Evolutionary conservation across 768 basidiomycete genomes (phyloP), one percentile per base, ranked within the genome.

Genomic region (Boletus rubescentipes): DNA sequence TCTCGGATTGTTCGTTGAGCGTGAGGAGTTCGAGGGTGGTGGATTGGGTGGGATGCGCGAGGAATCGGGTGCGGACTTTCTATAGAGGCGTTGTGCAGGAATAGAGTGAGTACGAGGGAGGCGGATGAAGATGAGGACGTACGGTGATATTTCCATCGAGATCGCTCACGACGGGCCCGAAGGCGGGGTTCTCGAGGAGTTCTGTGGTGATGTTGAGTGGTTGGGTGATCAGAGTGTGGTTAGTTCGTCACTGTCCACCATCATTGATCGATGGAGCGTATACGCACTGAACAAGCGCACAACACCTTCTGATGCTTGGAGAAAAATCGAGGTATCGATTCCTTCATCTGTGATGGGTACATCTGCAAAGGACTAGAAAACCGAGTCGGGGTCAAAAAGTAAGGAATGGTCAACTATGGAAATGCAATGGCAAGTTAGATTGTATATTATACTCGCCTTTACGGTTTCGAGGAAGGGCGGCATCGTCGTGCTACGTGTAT

Each of bases 121-220:
- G 8, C 21, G 30, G 4, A n/a, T 23, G n/a, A 26, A 3, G 15
- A 23, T 1, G 45, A 15, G 30, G 1, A 69, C 83, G 63, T 64
- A 97, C 96, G 46, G 77, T 73, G 72, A 98, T 97, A 75, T 99
- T 99, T 30, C 93, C 92, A 51, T 81, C 89, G 63, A 99, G 63
- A 74, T 99, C 97, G 61, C 67, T 79, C 72, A 93, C 86, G 16
- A 99, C 97, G 35, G 87, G 77, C 1, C 74, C 61, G 70, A 99
- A 98, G 3, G 95, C 91, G 2, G 67, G 55, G 55, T 67, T 68
- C 1, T 61, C 46, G 21, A 68, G 58, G 9, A 68, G 61, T 40
- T 63, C 67, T 68, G 31, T 51, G 18, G 31, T 23, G 20, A 43
- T 26, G 20, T 40, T 32, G 26, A 4, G 42, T 18, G 30, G 21